Evolutionary conservation across 805 yeast genomes (phyloP).

Genomic region (Monosporozyma servazzii): DNA sequence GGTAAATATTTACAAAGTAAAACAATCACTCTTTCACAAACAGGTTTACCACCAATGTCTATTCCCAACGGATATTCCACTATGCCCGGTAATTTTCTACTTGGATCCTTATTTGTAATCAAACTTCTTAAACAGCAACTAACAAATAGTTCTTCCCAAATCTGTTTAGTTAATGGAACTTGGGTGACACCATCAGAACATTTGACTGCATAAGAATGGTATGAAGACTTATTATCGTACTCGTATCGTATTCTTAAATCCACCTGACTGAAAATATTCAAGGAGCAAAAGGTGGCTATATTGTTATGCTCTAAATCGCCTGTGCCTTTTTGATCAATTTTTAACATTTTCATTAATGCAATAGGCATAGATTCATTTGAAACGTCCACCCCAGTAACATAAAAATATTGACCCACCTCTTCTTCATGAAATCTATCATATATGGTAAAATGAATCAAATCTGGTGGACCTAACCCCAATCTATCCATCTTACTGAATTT

Average conservation of each 20-base stretch:
- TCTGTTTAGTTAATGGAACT: slow-evolving; percentile 22
- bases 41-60: slow-evolving; percentile 19
- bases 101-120: slow-evolving; percentile 43
- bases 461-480: slow-evolving; percentile 64
- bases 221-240: slow-evolving; percentile 22
- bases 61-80: slow-evolving; percentile 39
- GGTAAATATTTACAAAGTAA: slow-evolving; percentile 39
- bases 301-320: slow-evolving; percentile 13
- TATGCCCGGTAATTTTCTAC: slow-evolving; percentile 50
- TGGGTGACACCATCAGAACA: slow-evolving; percentile 29
- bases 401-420: slow-evolving; percentile 45
- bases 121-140: slow-evolving; percentile 49
- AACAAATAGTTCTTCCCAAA: slow-evolving; percentile 58
- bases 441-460: slow-evolving; percentile 41
- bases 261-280: slow-evolving; percentile 61
- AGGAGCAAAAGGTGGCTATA: slow-evolving; percentile 49
- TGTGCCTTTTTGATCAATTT: slow-evolving; percentile 13
- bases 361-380: slow-evolving; percentile 39
- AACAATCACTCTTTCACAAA: slow-evolving; percentile 28
- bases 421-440: slow-evolving; percentile 34
- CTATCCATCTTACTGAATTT: slow-evolving; percentile 11
- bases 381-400: slow-evolving; percentile 39
- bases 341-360: slow-evolving; percentile 37
- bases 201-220: slow-evolving; percentile 23
- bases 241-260: slow-evolving; percentile 62